Evolutionary conservation across 2,329 filamentous ascomycete species (phyloP), one percentile per base, ranked within the genome.

Genomic region (Diaporthe citriasiana): DNA sequence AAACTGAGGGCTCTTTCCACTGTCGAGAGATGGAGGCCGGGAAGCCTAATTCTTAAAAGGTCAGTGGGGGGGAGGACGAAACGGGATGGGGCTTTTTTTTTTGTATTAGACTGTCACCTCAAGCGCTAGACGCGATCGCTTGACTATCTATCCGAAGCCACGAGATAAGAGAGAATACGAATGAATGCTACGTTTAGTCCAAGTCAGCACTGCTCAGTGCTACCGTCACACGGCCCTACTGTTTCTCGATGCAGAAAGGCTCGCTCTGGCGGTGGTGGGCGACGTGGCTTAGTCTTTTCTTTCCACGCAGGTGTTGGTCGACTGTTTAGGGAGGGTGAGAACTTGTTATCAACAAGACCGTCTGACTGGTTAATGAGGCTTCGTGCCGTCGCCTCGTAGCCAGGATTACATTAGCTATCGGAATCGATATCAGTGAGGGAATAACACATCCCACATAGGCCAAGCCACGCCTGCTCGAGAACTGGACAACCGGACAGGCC

Each of bases 91-190:
- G 45, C 45, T 53, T 17, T 9, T 53, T 53, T 17, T 9, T 53
- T 53, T 68, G 63, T 66, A 68, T 53, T 68, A 53, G 63, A 68
- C 47, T 22, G n/a, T 53, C 22, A 68, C 30, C 15, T 17, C 33
- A 38, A 53, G 47, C 63, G 63, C 63, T 68, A 68, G 63, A 35
- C 63, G 63, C 51, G 35, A 40, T 53, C 33, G 63, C 63, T 30
- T 35, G 47, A 53, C 27, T 68, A 22, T 53, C 47, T 68, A 53
- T 68, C 63, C 63, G 63, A 68, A 53, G 63, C 47, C 63, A 53
- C 27, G 63, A 68, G 63, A 68, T 68, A 68, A 53, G 33, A 68
- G 9, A 53, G 63, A 68, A 35, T 15, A 66, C 33, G 63, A 40
- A 22, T n/a, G 12, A 53, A 68, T 68, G 47, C 63, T 68, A 68